Percentiles rank a stretch among this genome's conserved stretches.
phyloP scores from a whole-genome alignment of 441 rosid genomes.

The Gossypium gossypioides region DNA sequence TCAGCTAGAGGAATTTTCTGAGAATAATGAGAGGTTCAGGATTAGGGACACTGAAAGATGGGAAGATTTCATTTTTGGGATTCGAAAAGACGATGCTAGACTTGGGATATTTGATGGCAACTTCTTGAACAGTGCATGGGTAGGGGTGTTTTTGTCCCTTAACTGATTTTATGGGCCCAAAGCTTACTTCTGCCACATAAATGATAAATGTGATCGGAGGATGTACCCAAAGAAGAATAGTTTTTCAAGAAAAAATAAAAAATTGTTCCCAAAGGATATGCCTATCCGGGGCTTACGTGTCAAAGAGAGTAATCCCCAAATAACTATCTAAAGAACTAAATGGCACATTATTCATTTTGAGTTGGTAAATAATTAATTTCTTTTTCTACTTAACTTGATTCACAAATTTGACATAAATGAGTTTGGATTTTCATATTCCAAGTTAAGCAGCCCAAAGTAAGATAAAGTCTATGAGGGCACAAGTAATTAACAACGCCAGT shows the following conservation, averaged over 20 bases:
- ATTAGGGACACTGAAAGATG: not conserved
- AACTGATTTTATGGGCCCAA: not conserved
- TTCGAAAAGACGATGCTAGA: conserved; percentile 1
- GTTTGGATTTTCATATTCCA: no score
- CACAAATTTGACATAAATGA: no score
- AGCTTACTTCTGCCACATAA: not conserved
- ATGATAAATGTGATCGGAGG: not conserved
- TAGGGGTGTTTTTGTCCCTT: conserved; percentile 14
- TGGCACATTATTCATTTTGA: no score
- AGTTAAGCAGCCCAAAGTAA: no score
- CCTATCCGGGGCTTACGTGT: not conserved
- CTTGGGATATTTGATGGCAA: not conserved
- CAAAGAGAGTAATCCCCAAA: not conserved
- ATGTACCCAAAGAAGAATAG: not conserved
- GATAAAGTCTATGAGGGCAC: no score
- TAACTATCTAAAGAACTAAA: not conserved
- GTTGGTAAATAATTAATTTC: no score
- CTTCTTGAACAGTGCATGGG: not conserved
- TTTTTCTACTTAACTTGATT: no score
- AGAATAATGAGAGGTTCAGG: not conserved
- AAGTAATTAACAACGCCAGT: no score
- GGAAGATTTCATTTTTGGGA: not conserved
- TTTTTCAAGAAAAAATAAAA: not conserved
- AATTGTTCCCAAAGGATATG: not conserved
- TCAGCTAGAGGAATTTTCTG: not conserved